Percentiles rank a stretch among this genome's conserved stretches.
Conservation (phyloP, 2,329 filamentous ascomycete species). For the Trichoderma atroviride region DNA sequence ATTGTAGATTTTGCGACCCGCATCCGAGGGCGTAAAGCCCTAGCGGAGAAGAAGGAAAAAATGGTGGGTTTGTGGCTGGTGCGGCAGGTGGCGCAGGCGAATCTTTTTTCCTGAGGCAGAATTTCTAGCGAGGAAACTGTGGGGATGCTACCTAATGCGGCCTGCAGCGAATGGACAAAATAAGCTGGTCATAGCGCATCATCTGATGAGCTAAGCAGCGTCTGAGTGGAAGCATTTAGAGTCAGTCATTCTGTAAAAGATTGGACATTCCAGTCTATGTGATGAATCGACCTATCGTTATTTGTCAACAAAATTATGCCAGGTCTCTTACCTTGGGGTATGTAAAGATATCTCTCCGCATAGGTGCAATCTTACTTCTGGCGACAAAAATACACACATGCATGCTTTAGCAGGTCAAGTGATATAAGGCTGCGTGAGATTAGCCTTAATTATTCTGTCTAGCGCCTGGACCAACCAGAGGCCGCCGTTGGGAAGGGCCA, state of each 20-base stretch:
- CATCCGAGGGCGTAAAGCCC: constrained; percentile 44
- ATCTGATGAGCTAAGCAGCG: not conserved
- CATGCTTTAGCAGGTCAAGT: constrained; percentile 5
- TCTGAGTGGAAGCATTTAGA: not conserved
- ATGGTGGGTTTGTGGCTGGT: constrained; percentile 29
- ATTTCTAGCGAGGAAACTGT: not conserved
- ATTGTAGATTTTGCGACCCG: constrained; percentile 41
- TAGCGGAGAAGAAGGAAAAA: constrained; percentile 31
- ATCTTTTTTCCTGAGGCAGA: constrained; percentile 30
- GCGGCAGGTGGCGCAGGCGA: constrained; percentile 14
- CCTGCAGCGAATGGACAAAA: constrained; percentile 19
- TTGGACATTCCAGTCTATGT: not conserved
- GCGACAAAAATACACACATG: not conserved
- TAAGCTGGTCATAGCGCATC: not conserved
- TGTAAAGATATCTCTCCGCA: not conserved
- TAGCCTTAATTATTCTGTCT: constrained; percentile 31
- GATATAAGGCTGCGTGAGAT: constrained; percentile 25
- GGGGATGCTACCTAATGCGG: constrained; percentile 9
- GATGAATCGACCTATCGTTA: not conserved
- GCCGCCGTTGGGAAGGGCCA: constrained; percentile 34
- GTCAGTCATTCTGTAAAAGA: not conserved
- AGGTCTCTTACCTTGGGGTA: not conserved
- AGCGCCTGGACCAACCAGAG: constrained; percentile 36
- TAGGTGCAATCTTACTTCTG: not conserved
- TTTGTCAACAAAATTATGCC: no score